phyloP scores from a whole-genome alignment of 2,329 filamentous ascomycete species.

The Colletotrichum kahawae region DNA sequence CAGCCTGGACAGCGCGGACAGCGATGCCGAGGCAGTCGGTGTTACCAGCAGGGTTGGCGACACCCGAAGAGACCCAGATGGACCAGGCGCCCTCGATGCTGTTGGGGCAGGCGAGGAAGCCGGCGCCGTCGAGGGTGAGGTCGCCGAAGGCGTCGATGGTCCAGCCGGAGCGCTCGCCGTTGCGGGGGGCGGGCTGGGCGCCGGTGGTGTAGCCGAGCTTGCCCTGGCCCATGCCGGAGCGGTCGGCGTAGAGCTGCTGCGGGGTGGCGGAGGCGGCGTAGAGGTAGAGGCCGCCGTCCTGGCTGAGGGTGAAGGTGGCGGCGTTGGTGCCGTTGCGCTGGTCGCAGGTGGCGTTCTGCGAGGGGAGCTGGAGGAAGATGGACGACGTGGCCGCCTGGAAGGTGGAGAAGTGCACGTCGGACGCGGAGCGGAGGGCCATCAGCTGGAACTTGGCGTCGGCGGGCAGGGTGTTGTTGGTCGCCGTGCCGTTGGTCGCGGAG shows the following conservation, averaged over 20 bases:
- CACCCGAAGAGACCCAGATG: slow-evolving; percentile 39
- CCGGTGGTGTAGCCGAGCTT: slow-evolving; percentile 57
- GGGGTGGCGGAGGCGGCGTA: slow-evolving; percentile 45
- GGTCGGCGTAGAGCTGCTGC: slow-evolving; percentile 60
- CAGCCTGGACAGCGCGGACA: slow-evolving; percentile 31
- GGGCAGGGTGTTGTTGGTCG: slow-evolving; percentile 27
- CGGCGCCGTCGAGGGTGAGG: slow-evolving; percentile 49
- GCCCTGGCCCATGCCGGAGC: slow-evolving; percentile 65
- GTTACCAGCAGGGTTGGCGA: slow-evolving; percentile 39
- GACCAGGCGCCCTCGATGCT: slow-evolving; percentile 46
- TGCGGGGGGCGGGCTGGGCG: slow-evolving; percentile 38
- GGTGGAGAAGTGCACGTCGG: slow-evolving; percentile 48
- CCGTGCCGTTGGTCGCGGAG: slow-evolving; percentile 4
- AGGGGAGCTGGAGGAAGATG: slow-evolving; percentile 47
- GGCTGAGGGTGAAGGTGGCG: slow-evolving; percentile 55
- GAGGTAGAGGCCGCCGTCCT: slow-evolving; percentile 51
- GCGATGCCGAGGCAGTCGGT: slow-evolving; percentile 40
- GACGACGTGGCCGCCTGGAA: slow-evolving; percentile 49
- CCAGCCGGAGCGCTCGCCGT: slow-evolving; percentile 54
- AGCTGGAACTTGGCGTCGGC: slow-evolving; percentile 47
- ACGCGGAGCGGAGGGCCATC: slow-evolving; percentile 54
- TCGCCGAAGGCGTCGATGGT: slow-evolving; percentile 44
- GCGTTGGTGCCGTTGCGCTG: slow-evolving; percentile 36
- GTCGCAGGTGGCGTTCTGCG: slow-evolving; percentile 56
- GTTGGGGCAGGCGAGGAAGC: slow-evolving; percentile 59